These are phyloP conservation scores for Urostyla sp. DNA, from an alignment of 73 alveolate species.

Conservation along the genomic window DNA sequence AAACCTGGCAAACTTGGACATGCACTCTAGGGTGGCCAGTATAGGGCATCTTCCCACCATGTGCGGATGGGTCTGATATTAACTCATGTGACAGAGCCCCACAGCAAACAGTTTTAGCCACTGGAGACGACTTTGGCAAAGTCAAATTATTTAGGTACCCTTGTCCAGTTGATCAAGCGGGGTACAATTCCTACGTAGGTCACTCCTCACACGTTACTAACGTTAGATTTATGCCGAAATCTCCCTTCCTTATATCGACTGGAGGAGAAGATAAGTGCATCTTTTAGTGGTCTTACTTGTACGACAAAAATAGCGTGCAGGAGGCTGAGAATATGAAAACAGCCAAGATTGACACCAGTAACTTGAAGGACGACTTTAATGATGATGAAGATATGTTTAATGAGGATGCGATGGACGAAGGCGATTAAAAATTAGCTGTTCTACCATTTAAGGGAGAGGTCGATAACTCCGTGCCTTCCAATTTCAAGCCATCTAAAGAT, in stretches of 20 bases:
- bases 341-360: conserved; percentile 20
- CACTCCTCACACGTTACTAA: conserved; percentile 98
- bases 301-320: conserved; percentile 76
- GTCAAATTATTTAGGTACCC: conserved; percentile 97
- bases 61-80: conserved; percentile 97
- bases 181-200: conserved; percentile 92
- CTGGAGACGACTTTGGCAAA: conserved; percentile 97
- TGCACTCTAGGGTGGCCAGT: conserved; percentile 95
- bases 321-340: conserved; percentile 49
- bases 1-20: conserved; percentile 83
- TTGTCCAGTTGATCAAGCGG: conserved; percentile 72
- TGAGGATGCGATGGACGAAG: conserved; percentile 83
- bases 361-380: conserved; percentile 63
- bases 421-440: conserved; percentile 82
- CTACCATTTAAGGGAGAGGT: conserved; percentile 94
- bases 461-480: conserved; percentile 84
- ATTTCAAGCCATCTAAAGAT: conserved; percentile 77
- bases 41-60: conserved; percentile 97
- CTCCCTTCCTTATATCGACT: conserved; percentile 86
- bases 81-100: conserved; percentile 93
- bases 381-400: conserved; percentile 80
- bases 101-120: conserved; percentile 89
- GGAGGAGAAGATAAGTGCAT: conserved; percentile 98
- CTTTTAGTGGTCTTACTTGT: conserved; percentile 93
- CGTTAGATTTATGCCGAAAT: conserved; percentile 85